Evolutionary conservation across 495 filamentous ascomycete genomes (phyloP), one percentile per base, ranked within the genome.

Genomic region (Aspergillus carlsbadensis): DNA sequence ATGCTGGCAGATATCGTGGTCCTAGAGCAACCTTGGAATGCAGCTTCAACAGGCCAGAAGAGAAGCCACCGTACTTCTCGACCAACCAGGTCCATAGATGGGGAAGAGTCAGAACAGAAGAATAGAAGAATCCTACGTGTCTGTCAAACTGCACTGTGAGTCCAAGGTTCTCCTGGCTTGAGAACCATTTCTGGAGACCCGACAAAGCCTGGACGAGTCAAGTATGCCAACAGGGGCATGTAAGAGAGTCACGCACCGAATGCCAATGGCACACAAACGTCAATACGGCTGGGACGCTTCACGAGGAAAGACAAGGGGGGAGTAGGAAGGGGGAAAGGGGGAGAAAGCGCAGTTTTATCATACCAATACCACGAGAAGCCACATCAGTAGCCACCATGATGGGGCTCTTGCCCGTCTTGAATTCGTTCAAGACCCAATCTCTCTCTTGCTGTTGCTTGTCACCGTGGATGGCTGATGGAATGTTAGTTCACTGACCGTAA

Each of bases 381-480:
- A 98, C 94, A 73, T 98, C 94, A 24, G 94, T 98, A 20, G 94
- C 94, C 54, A 98, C 90, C 72, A 98, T 83, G 57, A 96, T 83
- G 45, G 89, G 88, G 56, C 91, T 93, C 59, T 85, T 82, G 77
- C 94, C 92, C 62, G 91, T 91, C 86, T 98, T 98, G 83, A 98
- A 98, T 72, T 98, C 94, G 70, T 97, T 96, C 71, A 98, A 80
- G 64, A 98, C 94, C 94, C 94, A 98, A 78, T 98, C 94, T 78
- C 94, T 92, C 77, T 98, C 94, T 70, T 97, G 95, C 71, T 98
- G 94, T 67, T 96, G 92, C 80, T 98, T 98, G 82, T 98, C 94
- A 66, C 94, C 94, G 80, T 98, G 94, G 65, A 98, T 98, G 45
- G 94, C 92, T 92, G 56, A 24, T 24, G 56, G 42, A 13, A 17